Base-by-base conservation (phyloP, 148 eudicot species). In the Rhododendron griersonianum region DNA sequence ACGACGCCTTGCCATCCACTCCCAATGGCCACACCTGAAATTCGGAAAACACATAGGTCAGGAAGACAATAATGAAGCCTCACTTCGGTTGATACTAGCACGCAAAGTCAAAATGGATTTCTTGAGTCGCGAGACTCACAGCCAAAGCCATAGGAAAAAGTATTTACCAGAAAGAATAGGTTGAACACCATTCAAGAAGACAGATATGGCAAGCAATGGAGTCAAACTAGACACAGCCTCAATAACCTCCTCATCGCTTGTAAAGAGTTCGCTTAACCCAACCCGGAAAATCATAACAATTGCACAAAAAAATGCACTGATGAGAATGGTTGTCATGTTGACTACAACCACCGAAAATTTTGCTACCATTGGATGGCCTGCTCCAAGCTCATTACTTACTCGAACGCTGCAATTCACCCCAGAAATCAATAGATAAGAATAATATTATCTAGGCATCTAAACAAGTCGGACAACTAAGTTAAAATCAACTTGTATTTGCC, bases 1-100 rank as follows among this genome's bases (percentile, higher is more conserved):
- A 92, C 94, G 35, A 91, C 74, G 48, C 81, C 91, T 90, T 92
- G 92, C 93, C 93, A 91, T 90, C 93, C 94, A 85, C 93, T 92
- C 83, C 93, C 94, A 28, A 91, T 91, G 44, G 94, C 94, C 81
- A 91, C 94, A 44, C 94, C 92, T 92, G 84, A 82, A 39, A 82
- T 71, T 71, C 9, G 4, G 39, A 14, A 11, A 30, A 71, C 3
- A 71, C 76, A 28, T 0, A 30, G 37, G 41, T 71, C 76, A 71
- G 19, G 33, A 67, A 67, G 74, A 67, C 15, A 7, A 67, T 4
- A 15, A 13, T 33, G 18, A 71, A 71, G 39, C 76, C 41, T 33
- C 19, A 4, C 19, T 13, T 9, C 35, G 35, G 37, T 13, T 30
- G 6, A 71, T 30, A 13, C 1, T 14, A 71, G 39, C 5, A 71